Evolutionary conservation across 2,329 filamentous ascomycete species (phyloP), one percentile per base, ranked within the genome.

Genomic region (Chaetomiaceae sp.): DNA sequence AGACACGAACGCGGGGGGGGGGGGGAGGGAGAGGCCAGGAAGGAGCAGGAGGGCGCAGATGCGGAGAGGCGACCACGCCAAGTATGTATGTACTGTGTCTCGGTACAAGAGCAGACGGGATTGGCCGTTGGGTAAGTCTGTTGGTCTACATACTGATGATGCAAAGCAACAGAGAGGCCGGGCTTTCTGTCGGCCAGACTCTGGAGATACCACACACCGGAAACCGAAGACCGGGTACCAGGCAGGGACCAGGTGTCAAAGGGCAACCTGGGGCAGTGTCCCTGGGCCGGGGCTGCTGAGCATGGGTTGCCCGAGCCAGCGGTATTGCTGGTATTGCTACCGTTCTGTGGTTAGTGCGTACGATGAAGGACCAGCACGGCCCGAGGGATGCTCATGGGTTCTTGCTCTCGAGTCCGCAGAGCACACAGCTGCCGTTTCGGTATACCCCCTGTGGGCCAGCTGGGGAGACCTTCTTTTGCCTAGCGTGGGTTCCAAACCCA

Each of bases 121-220:
- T 54, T 50, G 47, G 52, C 43, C 47, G 41, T 38, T 49, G 43
- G 52, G 40, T 38, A 12, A 4, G 30, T 39, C 30, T 42, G 41
- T 36, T 41, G 49, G 45, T 42, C 47, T 35, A 38, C n/a, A n/a
- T n/a, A n/a, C n/a, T n/a, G n/a, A 42, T 27, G 49, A 47, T 47
- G 51, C 45, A 36, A n/a, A 46, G 47, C 32, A 42, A 30, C 41
- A 49, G 35, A 47, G 40, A 38, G 42, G 50, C 50, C 51, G 47
- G 53, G 50, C 44, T 48, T 51, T 53, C 41, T 54, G 48, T 58
- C 54, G 56, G 54, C 49, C 51, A 49, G 49, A 54, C 50, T 56
- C 47, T 46, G 43, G 45, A 50, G 22, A 48, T 36, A 30, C 41
- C 20, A 45, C 30, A n/a, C 32, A 33, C 38, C 7, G 12, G 37